Conservation (phyloP, 768 basidiomycete genomes). For the Psilocybe cyanescens region DNA sequence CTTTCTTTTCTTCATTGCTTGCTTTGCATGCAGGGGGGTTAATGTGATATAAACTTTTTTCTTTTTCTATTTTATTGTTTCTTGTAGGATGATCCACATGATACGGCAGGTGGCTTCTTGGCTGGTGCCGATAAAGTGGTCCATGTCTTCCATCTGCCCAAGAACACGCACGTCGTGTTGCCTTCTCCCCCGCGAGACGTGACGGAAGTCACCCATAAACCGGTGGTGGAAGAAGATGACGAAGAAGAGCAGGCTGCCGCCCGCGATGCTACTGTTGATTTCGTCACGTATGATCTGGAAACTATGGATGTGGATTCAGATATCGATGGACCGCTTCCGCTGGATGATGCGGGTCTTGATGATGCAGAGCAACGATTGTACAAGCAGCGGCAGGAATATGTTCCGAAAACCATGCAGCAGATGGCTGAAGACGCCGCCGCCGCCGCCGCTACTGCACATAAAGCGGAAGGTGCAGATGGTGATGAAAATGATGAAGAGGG, state of each 20-base stretch:
- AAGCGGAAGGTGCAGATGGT: conserved; percentile 9
- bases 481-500: conserved; percentile 8
- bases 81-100: conserved; percentile 23
- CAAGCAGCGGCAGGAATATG: conserved; percentile 3
- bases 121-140: conserved; percentile 75
- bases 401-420: conserved; percentile 66
- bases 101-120: conserved; percentile 66
- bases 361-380: not conserved
- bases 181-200: conserved; percentile 14
- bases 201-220: conserved; percentile 3
- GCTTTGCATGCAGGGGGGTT: not conserved
- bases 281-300: conserved; percentile 39
- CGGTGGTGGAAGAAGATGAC: conserved; percentile 11
- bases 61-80: conserved; percentile 10
- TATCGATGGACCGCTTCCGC: not conserved
- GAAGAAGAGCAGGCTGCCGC: conserved; percentile 13
- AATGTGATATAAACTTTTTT: not conserved
- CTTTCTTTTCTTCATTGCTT: not conserved
- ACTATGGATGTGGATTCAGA: conserved; percentile 41
- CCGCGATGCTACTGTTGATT: conserved; percentile 27
- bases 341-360: not conserved
- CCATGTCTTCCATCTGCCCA: conserved; percentile 71
- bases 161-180: conserved; percentile 45
- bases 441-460: conserved; percentile 18
- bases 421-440: conserved; percentile 55